Conservation (phyloP, 23 red algal genomes). For the Agarophyton chilense region DNA sequence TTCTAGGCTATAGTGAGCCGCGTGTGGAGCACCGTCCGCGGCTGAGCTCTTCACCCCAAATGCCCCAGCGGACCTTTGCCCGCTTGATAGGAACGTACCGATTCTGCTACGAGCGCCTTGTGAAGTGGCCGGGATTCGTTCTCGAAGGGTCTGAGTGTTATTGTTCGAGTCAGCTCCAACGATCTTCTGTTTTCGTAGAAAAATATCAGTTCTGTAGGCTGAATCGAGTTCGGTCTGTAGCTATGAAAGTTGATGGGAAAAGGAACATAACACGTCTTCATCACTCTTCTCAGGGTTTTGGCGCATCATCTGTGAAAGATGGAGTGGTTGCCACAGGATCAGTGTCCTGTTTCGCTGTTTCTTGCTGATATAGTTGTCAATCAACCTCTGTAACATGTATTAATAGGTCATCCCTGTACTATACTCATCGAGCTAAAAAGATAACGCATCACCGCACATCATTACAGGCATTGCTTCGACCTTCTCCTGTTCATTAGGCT, state of each 20-base stretch:
- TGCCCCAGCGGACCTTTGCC: constrained; percentile 3
- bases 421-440: background rate
- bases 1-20: background rate
- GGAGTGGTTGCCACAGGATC: constrained; percentile 15
- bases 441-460: constrained; percentile 24
- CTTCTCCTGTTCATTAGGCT: background rate
- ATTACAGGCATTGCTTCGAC: constrained; percentile 30
- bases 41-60: background rate
- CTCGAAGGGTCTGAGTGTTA: background rate
- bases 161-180: background rate
- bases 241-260: background rate
- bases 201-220: background rate
- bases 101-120: constrained; percentile 21
- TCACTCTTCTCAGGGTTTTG: constrained; percentile 1
- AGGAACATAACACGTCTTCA: background rate
- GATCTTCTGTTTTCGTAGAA: constrained; percentile 10
- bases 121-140: background rate
- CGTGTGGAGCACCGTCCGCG: background rate
- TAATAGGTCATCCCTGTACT: background rate
- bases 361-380: constrained; percentile 30
- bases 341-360: constrained; percentile 17
- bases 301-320: constrained; percentile 12
- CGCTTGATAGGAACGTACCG: background rate
- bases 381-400: constrained; percentile 1
- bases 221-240: constrained; percentile 37